phyloP scores from a whole-genome alignment of 164 flowering plant species.

The Euptelea pleiosperma region DNA sequence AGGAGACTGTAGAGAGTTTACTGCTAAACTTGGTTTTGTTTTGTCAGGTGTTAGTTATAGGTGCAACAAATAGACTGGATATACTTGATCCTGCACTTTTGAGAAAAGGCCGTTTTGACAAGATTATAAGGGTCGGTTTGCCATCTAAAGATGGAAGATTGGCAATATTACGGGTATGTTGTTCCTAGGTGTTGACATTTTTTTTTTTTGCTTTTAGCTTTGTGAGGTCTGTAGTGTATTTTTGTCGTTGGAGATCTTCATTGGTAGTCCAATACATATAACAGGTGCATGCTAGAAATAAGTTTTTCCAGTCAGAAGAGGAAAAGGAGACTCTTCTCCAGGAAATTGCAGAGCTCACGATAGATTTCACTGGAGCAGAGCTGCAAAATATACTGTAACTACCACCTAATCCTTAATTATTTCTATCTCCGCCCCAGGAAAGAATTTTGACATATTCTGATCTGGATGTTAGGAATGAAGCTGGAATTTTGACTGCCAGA shows the following conservation, averaged over 20 bases:
- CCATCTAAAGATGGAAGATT: slow-evolving; percentile 93
- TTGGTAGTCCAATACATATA: slow-evolving; percentile 5
- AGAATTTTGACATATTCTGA: background rate
- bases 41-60: slow-evolving; percentile 86
- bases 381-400: slow-evolving; percentile 87
- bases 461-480: slow-evolving; percentile 72
- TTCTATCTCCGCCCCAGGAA: background rate
- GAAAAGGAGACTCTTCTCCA: slow-evolving; percentile 70
- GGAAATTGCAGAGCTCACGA: slow-evolving; percentile 80
- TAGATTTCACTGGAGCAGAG: slow-evolving; percentile 97
- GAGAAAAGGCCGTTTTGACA: slow-evolving; percentile 98
- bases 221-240: background rate
- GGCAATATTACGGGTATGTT: slow-evolving; percentile 77
- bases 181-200: background rate
- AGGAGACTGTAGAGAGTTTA: background rate
- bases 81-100: slow-evolving; percentile 95
- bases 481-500: slow-evolving; percentile 94
- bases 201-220: background rate
- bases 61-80: slow-evolving; percentile 95
- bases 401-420: slow-evolving; percentile 2
- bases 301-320: slow-evolving; percentile 77
- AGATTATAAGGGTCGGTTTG: slow-evolving; percentile 90
- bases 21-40: slow-evolving; percentile 22
- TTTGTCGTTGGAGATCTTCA: slow-evolving; percentile 9
- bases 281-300: slow-evolving; percentile 96